These are phyloP conservation scores for Alternaria triticimaculans DNA, from an alignment of 2,329 filamentous ascomycete genomes.

Conservation along the genomic window DNA sequence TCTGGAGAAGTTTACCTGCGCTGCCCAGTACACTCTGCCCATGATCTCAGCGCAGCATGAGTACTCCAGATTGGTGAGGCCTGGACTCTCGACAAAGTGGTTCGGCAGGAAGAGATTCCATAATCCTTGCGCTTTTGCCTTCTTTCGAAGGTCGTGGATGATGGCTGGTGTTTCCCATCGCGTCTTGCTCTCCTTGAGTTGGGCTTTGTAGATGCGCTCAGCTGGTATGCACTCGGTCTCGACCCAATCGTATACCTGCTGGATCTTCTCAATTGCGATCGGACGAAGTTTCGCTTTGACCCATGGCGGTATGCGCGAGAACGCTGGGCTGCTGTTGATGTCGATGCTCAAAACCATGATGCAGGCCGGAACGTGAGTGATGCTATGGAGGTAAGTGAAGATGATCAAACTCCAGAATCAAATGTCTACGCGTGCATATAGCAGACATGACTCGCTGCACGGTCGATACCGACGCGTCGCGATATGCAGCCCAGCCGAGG, in stretches of 20 bases:
- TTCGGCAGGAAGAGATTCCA: conserved; percentile 53
- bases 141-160: conserved; percentile 52
- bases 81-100: conserved; percentile 52
- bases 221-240: conserved; percentile 55
- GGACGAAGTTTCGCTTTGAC: conserved; percentile 60
- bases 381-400: neutral
- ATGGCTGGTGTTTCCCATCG: conserved; percentile 52
- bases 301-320: conserved; percentile 51
- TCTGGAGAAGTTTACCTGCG: conserved; percentile 36
- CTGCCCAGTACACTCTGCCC: conserved; percentile 56
- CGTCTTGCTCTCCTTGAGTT: conserved; percentile 35
- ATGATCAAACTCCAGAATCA: conserved; percentile 1
- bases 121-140: conserved; percentile 50
- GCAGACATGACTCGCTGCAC: conserved; percentile 23
- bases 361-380: neutral
- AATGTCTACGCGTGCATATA: conserved; percentile 12
- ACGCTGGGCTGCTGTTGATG: conserved; percentile 45
- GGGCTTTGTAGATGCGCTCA: conserved; percentile 53
- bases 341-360: conserved; percentile 26
- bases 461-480: conserved; percentile 25
- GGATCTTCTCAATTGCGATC: conserved; percentile 53
- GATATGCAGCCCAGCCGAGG: conserved; percentile 1
- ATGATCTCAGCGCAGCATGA: conserved; percentile 56
- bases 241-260: conserved; percentile 53
- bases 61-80: conserved; percentile 56